These are phyloP conservation scores for Pulicaria dysenterica DNA, from an alignment of 129 eudicot species.

Conservation along the genomic window DNA sequence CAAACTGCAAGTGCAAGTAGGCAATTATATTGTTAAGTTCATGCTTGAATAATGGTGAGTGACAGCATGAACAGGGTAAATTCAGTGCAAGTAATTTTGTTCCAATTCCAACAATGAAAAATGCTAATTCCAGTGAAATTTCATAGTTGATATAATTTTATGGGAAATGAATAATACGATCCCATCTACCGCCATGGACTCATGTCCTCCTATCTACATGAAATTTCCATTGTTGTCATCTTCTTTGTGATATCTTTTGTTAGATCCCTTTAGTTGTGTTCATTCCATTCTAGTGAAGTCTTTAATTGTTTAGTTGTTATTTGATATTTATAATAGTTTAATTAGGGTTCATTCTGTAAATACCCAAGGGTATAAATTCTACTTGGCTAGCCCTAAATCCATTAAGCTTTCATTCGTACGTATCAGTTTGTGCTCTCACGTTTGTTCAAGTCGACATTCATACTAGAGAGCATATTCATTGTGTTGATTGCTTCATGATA, in stretches of 20 bases:
- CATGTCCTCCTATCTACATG: neutral
- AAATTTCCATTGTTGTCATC: neutral
- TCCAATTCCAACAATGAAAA: constrained; percentile 2
- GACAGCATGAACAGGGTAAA: neutral
- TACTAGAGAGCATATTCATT: too few species aligned
- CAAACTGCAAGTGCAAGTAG: neutral
- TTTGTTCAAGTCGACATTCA: too few species aligned
- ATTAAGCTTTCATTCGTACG: too few species aligned
- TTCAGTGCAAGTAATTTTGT: neutral
- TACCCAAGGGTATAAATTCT: too few species aligned
- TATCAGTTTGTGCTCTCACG: too few species aligned
- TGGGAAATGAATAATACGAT: neutral
- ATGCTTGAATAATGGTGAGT: too few species aligned
- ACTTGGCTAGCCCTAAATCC: too few species aligned
- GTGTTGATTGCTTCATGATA: too few species aligned
- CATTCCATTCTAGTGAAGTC: too few species aligned
- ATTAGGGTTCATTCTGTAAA: too few species aligned
- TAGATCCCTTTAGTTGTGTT: neutral
- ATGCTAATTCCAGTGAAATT: neutral
- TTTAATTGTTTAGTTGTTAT: too few species aligned
- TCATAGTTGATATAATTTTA: neutral
- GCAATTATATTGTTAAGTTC: neutral
- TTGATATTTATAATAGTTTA: too few species aligned
- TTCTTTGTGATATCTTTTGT: constrained; percentile 4
- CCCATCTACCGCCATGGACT: constrained; percentile 14